A percentile compares a stretch with the other conserved stretches of the same genome.
Conservation (phyloP, 805 yeast species). For the Lipomyces spencermartinsiae region DNA sequence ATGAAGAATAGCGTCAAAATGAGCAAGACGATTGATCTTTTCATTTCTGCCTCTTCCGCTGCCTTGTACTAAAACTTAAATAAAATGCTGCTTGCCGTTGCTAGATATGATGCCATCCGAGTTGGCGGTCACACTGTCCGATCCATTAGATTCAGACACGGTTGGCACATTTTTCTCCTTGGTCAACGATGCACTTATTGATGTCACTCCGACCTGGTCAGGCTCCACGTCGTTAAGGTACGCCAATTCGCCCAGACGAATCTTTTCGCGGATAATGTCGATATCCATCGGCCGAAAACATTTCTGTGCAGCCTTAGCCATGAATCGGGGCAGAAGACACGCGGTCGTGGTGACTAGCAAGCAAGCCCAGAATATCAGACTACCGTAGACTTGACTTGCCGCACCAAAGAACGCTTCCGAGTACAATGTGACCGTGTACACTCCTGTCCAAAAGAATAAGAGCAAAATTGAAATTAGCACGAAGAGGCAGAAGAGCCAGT, state of each 20-base stretch:
- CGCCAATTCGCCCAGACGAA: slow-evolving; percentile 57
- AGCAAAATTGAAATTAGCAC: slow-evolving; percentile 61
- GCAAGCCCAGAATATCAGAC: slow-evolving; percentile 69
- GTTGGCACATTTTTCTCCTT: slow-evolving; percentile 6
- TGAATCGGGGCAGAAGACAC: slow-evolving; percentile 67
- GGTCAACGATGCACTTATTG: neutral
- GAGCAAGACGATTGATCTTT: neutral
- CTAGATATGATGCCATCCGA: slow-evolving; percentile 15
- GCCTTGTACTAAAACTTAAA: neutral
- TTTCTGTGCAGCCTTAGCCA: slow-evolving; percentile 56
- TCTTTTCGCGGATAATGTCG: slow-evolving; percentile 72
- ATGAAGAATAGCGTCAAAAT: slow-evolving; percentile 3
- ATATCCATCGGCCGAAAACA: slow-evolving; percentile 68
- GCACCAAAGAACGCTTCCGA: slow-evolving; percentile 69
- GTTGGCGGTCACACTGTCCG: slow-evolving; percentile 18
- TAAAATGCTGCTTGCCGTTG: slow-evolving; percentile 30
- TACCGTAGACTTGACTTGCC: slow-evolving; percentile 67
- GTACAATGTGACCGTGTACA: slow-evolving; percentile 63
- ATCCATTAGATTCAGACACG: slow-evolving; percentile 14
- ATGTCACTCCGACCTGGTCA: slow-evolving; percentile 19
- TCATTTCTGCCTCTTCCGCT: neutral
- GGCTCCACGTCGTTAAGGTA: slow-evolving; percentile 32
- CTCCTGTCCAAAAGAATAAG: slow-evolving; percentile 79
- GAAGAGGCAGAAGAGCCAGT: slow-evolving; percentile 66
- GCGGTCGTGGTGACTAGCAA: slow-evolving; percentile 60